These are phyloP conservation scores for Stagonosporopsis tanaceti DNA, from an alignment of 2,329 filamentous ascomycete genomes.

Conservation along the genomic window DNA sequence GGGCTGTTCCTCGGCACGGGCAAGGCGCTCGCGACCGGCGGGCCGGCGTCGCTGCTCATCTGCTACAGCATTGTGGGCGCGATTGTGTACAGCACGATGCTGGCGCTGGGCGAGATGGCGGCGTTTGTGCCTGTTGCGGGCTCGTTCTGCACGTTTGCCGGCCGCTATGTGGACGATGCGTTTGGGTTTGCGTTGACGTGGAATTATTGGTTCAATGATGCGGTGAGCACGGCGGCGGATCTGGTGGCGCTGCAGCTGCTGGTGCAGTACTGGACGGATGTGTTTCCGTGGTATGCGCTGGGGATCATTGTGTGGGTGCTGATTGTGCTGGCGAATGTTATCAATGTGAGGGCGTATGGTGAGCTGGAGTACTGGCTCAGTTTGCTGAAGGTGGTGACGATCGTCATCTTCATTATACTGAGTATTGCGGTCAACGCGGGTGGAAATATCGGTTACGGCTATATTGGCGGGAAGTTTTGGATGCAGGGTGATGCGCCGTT, in stretches of 20 bases:
- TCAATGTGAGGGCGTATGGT: slow-evolving; percentile 48
- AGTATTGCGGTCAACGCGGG: slow-evolving; percentile 42
- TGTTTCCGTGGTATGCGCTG: slow-evolving; percentile 43
- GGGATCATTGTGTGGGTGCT: slow-evolving; percentile 44
- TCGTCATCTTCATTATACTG: slow-evolving; percentile 46
- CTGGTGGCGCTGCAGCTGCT: slow-evolving; percentile 46
- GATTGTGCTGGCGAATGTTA: slow-evolving; percentile 47
- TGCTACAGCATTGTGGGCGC: slow-evolving; percentile 49
- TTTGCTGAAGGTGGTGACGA: slow-evolving; percentile 46
- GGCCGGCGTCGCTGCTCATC: slow-evolving; percentile 42
- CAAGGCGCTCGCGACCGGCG: slow-evolving; percentile 59
- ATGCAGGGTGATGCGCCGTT: slow-evolving; percentile 65
- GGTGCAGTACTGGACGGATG: slow-evolving; percentile 48
- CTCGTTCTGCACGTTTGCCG: slow-evolving; percentile 40
- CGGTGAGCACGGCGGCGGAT: slow-evolving; percentile 46
- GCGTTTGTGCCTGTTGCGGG: slow-evolving; percentile 48
- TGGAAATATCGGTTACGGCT: slow-evolving; percentile 34
- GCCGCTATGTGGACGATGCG: slow-evolving; percentile 66
- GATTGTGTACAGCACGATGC: slow-evolving; percentile 47
- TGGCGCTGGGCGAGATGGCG: slow-evolving; percentile 49
- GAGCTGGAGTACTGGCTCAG: slow-evolving; percentile 49
- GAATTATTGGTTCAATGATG: slow-evolving; percentile 47
- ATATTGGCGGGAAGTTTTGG: slow-evolving; percentile 71
- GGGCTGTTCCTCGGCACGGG: slow-evolving; percentile 68
- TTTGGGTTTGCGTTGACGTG: slow-evolving; percentile 53